Conservation (phyloP, 1,284 basidiomycete genomes). For the Sphagnurus paluster region DNA sequence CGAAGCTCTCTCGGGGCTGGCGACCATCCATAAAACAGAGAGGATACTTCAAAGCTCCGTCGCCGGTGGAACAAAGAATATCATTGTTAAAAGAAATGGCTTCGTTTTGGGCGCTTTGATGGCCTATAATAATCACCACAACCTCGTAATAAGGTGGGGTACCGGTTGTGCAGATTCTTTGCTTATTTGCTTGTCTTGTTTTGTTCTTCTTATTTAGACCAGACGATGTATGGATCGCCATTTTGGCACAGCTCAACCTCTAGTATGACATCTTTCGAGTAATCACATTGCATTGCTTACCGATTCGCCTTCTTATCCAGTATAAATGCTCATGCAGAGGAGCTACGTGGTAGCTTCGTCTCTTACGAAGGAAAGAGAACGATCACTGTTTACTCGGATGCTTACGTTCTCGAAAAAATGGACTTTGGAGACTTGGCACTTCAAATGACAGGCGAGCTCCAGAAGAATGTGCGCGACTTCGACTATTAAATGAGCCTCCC, state of each 20-base stretch:
- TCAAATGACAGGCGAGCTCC: slow-evolving; percentile 31
- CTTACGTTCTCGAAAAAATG: slow-evolving; percentile 20
- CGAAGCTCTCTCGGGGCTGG: neutral
- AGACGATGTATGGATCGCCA: slow-evolving; percentile 27
- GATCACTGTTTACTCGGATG: slow-evolving; percentile 25
- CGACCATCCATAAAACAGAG: neutral
- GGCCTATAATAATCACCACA: slow-evolving; percentile 25
- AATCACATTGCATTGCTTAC: neutral
- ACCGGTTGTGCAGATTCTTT: too few species aligned
- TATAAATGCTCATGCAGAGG: slow-evolving; percentile 35
- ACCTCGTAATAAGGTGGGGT: slow-evolving; percentile 18
- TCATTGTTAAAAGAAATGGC: slow-evolving; percentile 14
- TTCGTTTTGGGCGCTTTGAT: slow-evolving; percentile 22
- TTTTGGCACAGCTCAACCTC: slow-evolving; percentile 24
- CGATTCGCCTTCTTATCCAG: neutral
- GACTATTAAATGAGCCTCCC: too few species aligned
- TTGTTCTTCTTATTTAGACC: slow-evolving; percentile 14
- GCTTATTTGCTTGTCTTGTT: too few species aligned
- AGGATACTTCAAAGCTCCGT: slow-evolving; percentile 6
- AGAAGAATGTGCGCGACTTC: slow-evolving; percentile 23
- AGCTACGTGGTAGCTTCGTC: slow-evolving; percentile 36
- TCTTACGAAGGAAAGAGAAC: slow-evolving; percentile 31
- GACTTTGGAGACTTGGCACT: slow-evolving; percentile 30
- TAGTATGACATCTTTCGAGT: slow-evolving; percentile 9
- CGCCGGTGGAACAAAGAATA: neutral